Conservation (phyloP, 306 rosid genomes). For the Prunus salicina region DNA sequence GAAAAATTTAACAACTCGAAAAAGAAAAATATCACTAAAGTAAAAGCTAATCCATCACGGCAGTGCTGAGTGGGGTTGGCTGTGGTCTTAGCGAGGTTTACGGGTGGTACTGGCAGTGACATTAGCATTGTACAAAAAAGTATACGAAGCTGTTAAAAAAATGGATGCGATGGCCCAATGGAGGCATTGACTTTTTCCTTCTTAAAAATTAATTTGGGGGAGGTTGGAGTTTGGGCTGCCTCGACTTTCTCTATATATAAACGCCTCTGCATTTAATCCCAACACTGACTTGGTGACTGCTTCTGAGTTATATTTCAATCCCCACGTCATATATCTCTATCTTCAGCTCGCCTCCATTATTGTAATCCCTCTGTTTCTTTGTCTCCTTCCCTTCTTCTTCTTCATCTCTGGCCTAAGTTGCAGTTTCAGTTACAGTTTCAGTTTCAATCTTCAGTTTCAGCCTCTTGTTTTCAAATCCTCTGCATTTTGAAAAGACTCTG, state of each 20-base stretch:
- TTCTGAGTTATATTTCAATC: not conserved
- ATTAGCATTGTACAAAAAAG: slow-evolving; percentile 7
- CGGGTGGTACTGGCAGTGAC: not conserved
- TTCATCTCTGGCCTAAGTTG: not conserved
- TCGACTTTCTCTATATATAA: slow-evolving; percentile 13
- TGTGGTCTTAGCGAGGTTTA: not conserved
- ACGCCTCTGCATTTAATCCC: not conserved
- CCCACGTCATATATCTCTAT: not conserved
- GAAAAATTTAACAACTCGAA: too few species aligned
- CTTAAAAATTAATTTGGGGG: not conserved
- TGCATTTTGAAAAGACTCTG: not conserved
- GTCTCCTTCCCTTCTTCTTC: not conserved
- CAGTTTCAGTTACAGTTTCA: not conserved
- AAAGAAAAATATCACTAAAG: not conserved
- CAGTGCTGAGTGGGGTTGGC: not conserved
- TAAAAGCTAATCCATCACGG: not conserved
- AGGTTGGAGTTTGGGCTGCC: not conserved
- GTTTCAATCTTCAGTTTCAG: not conserved
- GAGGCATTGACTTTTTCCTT: slow-evolving; percentile 25
- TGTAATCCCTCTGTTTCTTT: not conserved
- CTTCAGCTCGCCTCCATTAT: not conserved
- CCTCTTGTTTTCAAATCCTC: not conserved
- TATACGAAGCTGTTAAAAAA: not conserved
- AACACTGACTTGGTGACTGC: not conserved
- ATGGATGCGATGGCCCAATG: not conserved